A percentile compares a stretch with the other conserved stretches of the same genome.
phyloP scores from a whole-genome alignment of 371 early-diverging fungal genomes.

The Mortierella sp. region DNA sequence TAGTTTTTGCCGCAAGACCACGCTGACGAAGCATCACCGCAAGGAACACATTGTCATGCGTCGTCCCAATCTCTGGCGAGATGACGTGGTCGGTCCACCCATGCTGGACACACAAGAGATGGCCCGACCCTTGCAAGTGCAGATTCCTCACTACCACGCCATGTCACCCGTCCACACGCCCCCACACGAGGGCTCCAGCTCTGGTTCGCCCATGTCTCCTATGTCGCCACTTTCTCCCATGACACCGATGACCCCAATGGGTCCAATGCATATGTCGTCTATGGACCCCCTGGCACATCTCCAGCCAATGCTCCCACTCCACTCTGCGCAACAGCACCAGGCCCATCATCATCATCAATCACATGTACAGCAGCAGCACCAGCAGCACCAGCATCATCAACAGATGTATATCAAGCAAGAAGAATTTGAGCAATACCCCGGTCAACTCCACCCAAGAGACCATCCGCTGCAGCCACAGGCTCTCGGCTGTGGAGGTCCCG shows the following conservation, averaged over 20 bases:
- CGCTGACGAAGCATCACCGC: slow-evolving; percentile 71
- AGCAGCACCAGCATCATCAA: slow-evolving; percentile 11
- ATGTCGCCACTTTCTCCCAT: slow-evolving; percentile 45
- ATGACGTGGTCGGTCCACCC: slow-evolving; percentile 19
- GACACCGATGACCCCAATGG: slow-evolving; percentile 36
- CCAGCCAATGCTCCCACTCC: slow-evolving; percentile 33
- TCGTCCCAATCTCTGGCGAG: slow-evolving; percentile 27
- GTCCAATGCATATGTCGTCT: slow-evolving; percentile 20
- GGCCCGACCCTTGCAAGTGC: slow-evolving; percentile 34
- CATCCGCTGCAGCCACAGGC: slow-evolving; percentile 23
- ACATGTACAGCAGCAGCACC: slow-evolving; percentile 7
- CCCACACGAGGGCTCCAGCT: slow-evolving; percentile 20
- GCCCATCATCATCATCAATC: slow-evolving; percentile 11
- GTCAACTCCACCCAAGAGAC: slow-evolving; percentile 11
- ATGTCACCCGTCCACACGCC: slow-evolving; percentile 47
- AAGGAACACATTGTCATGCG: slow-evolving; percentile 50
- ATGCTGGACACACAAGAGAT: slow-evolving; percentile 18
- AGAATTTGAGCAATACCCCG: slow-evolving; percentile 12
- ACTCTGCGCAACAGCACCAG: slow-evolving; percentile 21
- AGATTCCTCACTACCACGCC: slow-evolving; percentile 40
- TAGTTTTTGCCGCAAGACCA: slow-evolving; percentile 75
- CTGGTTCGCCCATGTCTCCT: slow-evolving; percentile 33
- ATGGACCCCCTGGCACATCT: slow-evolving; percentile 38
- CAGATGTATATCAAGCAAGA: slow-evolving; percentile 12
- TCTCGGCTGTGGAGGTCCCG: slow-evolving; percentile 9